Base-by-base conservation (phyloP, 306 rosid genomes). In the Begonia fuchsioides region DNA sequence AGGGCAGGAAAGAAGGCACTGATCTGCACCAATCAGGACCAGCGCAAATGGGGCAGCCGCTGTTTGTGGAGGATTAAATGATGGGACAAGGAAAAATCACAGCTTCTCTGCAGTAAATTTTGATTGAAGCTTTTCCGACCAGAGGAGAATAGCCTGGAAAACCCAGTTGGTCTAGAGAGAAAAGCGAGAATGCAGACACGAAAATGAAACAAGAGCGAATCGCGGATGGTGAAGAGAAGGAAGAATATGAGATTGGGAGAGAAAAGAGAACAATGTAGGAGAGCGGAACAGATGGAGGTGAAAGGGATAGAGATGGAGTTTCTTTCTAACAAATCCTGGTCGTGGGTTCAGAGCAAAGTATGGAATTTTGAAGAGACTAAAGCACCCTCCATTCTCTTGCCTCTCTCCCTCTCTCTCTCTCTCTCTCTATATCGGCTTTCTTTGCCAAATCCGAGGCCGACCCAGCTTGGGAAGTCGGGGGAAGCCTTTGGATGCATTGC, bases 361-460 rank as follows among this genome's bases (percentile, higher is more conserved):
- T 68, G 54, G 72, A 75, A 77, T 67, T 26, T 83, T 76, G 84
- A 73, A 68, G 76, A 66, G 75, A 79, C 76, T 76, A 80, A 83
- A 83, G 93, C 92, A 26, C 35, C 7, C 35, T 26, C 35, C 35
- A 26, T 6, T 26, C 35, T 26, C 35, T 3, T 59, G 80, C 16
- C 41, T 69, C 57, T 65, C 39, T 48, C 46, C 39, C 51, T 59
- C 15, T 17, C 47, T 48, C 53, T 39, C 62, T 47, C 44, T 44
- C 43, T 13, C 48, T 55, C 43, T 63, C 68, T 47, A 44, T 45
- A 2, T 46, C 71, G 77, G 73, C 58, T 60, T 71, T 83, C 60
- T 60, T 67, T 93, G 77, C 72, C 80, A 83, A 83, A 74, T 55
- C 70, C 86, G 76, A 83, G 78, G 81, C 67, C 67, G 62, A 61